Evolutionary conservation across 1,139 yeast species (phyloP), one percentile per base, ranked within the genome.

Genomic region (Suhomyces kunorum): DNA sequence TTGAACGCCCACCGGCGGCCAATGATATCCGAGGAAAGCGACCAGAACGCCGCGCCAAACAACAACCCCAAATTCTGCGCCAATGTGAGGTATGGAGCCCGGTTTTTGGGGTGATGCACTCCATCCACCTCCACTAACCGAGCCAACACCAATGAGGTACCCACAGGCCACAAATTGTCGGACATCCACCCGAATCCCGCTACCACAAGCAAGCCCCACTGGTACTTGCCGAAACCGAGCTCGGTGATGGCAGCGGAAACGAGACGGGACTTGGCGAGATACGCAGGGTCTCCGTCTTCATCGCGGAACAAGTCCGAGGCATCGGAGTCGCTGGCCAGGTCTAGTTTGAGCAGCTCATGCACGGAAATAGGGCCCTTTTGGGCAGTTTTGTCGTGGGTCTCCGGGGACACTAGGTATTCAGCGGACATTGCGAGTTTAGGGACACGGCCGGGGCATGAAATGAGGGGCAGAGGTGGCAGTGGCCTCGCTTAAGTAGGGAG

Each of bases 171-270:
- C 5, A 71, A 69, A 46, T 70, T 70, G 46, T 70, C 76, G 8
- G 71, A 61, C 35, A 68, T 54, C 75, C 76, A 70, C 1, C 76
- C 74, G 46, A 69, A 68, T 1, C 75, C 74, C 3, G 74, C 71
- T 8, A 69, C 74, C 33, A 67, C 55, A 31, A 69, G 64, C n/a
- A 69, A 54, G 4, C 74, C 74, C 28, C 46, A 44, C 45, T 71
- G 76, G 48, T 71, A 71, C 28, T 59, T 54, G 1, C 76, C 76
- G 53, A 66, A 71, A 3, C 75, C 76, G 24, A 71, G 63, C 31
- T 61, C 61, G 46, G 68, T 71, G 32, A 71, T 68, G 12, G 71
- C 69, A 5, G 50, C 50, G 2, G 71, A 49, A 12, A 70, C 46
- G 23, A 69, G 44, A 37, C 54, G 58, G 9, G 73, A 61, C 44